Base-by-base conservation (phyloP, 495 filamentous ascomycete species). In the Neurospora sp. region DNA sequence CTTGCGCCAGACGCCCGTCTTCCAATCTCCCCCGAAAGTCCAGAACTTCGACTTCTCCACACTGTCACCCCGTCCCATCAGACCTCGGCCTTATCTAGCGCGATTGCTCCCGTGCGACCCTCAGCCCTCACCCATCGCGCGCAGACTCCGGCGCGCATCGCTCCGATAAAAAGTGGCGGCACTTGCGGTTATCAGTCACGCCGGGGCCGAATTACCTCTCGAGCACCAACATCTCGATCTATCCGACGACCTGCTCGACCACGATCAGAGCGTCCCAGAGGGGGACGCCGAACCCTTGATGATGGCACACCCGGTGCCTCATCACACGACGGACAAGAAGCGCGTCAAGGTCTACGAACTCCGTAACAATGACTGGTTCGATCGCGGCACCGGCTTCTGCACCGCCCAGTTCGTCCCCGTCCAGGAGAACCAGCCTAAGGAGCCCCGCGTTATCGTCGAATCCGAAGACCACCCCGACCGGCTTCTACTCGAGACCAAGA, bases 311-410 rank as follows among this genome's bases (percentile, higher is more conserved):
- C 89, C 91, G 79, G 89, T 93, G 85, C 89, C 89, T 86, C 88
- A 89, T 87, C 91, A 92, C 83, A 88, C 91, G 79, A 90, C 91
- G 85, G 93, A 95, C 83, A 93, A 92, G 88, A 97, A 95, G 87
- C 92, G 96, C 86, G 96, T 99, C 78, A 99, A 99, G 87, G 96
- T 99, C 77, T 99, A 99, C 83, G 96, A 99, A 85, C 88, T 99
- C 75, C 93, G 91, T 78, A 93, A 97, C 83, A 97, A 96, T 87
- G 96, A 99, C 88, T 99, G 96, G 96, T 97, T 94, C 81, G 96
- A 99, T 84, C 87, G 96, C 74, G 96, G 96, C 71, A 99, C 96
- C 23, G 96, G 96, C 66, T 98, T 98, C 82, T 99, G 96, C 82
- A 92, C 88, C 7, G 94, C 93, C 35, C 88, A 89, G 76, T 89